Evolutionary conservation across 345 rosid genomes (phyloP).

Genomic region (Noccaea bulbosa): DNA sequence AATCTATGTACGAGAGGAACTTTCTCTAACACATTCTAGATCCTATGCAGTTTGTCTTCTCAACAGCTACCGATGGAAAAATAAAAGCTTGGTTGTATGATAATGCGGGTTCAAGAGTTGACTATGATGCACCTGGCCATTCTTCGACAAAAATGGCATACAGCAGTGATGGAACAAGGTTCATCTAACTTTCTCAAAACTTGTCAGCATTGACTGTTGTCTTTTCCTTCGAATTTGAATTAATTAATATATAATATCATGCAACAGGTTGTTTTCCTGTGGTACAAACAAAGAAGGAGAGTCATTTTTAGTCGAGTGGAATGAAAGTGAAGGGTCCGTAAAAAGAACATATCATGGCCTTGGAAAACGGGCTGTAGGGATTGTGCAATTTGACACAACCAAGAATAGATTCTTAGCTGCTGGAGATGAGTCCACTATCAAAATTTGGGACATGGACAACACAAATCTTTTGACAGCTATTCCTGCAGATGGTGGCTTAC

Average conservation of each 20-base stretch:
- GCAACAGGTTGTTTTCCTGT: slow-evolving; percentile 38
- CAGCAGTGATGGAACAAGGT: slow-evolving; percentile 91
- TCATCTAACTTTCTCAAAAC: slow-evolving; percentile 21
- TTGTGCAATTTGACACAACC: slow-evolving; percentile 88
- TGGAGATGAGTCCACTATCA: slow-evolving; percentile 78
- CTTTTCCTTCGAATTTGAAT: background rate
- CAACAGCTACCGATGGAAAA: slow-evolving; percentile 91
- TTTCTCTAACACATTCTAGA: slow-evolving; percentile 16
- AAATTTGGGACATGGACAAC: slow-evolving; percentile 88
- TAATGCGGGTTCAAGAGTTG: slow-evolving; percentile 77
- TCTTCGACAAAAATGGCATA: slow-evolving; percentile 85
- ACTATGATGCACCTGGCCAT: slow-evolving; percentile 87
- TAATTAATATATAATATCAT: slow-evolving; percentile 24
- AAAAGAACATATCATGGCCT: slow-evolving; percentile 27
- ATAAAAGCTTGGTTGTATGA: slow-evolving; percentile 94
- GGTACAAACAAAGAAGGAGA: slow-evolving; percentile 33
- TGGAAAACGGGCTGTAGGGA: slow-evolving; percentile 62
- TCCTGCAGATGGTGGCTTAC: slow-evolving; percentile 83
- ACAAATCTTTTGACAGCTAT: slow-evolving; percentile 56
- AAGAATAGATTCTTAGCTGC: slow-evolving; percentile 82
- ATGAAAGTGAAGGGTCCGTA: slow-evolving; percentile 24
- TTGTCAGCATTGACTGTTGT: slow-evolving; percentile 6
- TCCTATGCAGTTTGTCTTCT: slow-evolving; percentile 72
- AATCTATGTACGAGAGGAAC: background rate
- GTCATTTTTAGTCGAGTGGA: slow-evolving; percentile 29